Percentiles rank a stretch among this genome's conserved stretches.
These are phyloP conservation scores for Rhododendron henanense DNA, from an alignment of 148 eudicot species.

Conservation along the genomic window DNA sequence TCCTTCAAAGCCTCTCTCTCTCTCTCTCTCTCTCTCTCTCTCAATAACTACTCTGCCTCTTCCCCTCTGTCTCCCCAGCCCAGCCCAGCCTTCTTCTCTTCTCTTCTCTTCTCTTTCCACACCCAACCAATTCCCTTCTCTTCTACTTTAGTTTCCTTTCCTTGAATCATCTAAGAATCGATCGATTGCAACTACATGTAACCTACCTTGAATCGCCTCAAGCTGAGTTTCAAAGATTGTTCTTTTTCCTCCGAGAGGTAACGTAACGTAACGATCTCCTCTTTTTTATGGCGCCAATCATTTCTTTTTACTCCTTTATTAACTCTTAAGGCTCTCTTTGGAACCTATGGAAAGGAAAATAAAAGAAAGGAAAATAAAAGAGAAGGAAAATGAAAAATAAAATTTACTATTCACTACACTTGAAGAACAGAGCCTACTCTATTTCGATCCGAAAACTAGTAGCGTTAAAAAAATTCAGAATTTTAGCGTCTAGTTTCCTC, in stretches of 20 bases:
- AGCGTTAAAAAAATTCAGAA: background rate
- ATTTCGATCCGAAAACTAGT: background rate
- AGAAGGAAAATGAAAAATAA: too few relatives aligned
- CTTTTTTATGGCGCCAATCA: background rate
- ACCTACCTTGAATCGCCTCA: background rate
- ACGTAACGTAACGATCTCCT: background rate
- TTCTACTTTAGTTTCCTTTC: background rate
- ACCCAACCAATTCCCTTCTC: conserved; percentile 7
- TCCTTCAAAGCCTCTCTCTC: background rate
- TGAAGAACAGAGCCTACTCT: too few relatives aligned
- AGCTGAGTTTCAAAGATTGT: background rate
- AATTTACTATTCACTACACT: too few relatives aligned
- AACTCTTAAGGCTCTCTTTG: background rate
- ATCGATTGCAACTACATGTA: background rate
- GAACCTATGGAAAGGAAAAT: too few relatives aligned
- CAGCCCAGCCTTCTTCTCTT: too few relatives aligned
- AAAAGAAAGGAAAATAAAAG: too few relatives aligned
- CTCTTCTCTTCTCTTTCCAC: background rate
- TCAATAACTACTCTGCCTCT: background rate
- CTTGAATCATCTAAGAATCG: background rate
- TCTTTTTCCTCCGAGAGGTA: background rate
- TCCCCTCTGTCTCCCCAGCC: background rate
- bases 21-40: background rate
- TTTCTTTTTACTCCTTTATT: background rate
- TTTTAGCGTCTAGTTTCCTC: background rate